These are phyloP conservation scores for Suillus subalutaceus DNA, from an alignment of 768 basidiomycete genomes.

Conservation along the genomic window DNA sequence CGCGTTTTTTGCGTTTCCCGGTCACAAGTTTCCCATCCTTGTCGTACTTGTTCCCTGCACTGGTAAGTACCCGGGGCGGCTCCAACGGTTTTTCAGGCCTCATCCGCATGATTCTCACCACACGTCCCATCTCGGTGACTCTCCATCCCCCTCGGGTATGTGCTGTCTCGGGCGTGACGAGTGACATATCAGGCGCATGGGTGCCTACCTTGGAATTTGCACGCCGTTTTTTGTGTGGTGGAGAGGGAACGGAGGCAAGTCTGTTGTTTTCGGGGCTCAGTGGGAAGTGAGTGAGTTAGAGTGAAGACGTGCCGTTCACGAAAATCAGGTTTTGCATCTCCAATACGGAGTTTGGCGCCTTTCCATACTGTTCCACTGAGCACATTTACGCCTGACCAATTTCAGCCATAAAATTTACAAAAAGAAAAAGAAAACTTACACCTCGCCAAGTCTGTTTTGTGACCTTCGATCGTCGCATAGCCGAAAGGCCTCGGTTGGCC, in stretches of 20 bases:
- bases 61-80: conserved; percentile 18
- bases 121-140: conserved; percentile 64
- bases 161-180: conserved; percentile 61
- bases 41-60: conserved; percentile 15
- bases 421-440: conserved; percentile 47
- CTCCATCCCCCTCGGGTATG: conserved; percentile 63
- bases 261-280: neutral
- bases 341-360: conserved; percentile 81
- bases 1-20: conserved; percentile 45
- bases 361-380: conserved; percentile 87
- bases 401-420: conserved; percentile 3
- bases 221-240: conserved; percentile 47
- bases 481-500: conserved; percentile 74
- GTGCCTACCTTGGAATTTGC: conserved; percentile 39
- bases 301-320: conserved; percentile 50
- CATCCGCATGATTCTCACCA: conserved; percentile 70
- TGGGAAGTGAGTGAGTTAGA: neutral
- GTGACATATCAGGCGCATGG: conserved; percentile 65
- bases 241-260: conserved; percentile 18
- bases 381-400: conserved; percentile 61
- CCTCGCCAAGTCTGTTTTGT: conserved; percentile 57
- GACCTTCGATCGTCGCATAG: conserved; percentile 72
- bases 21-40: conserved; percentile 25
- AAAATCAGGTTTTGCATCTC: conserved; percentile 82
- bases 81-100: conserved; percentile 65